Evolutionary conservation across 345 rosid genomes (phyloP).

Genomic region (Bruguiera parviflora): DNA sequence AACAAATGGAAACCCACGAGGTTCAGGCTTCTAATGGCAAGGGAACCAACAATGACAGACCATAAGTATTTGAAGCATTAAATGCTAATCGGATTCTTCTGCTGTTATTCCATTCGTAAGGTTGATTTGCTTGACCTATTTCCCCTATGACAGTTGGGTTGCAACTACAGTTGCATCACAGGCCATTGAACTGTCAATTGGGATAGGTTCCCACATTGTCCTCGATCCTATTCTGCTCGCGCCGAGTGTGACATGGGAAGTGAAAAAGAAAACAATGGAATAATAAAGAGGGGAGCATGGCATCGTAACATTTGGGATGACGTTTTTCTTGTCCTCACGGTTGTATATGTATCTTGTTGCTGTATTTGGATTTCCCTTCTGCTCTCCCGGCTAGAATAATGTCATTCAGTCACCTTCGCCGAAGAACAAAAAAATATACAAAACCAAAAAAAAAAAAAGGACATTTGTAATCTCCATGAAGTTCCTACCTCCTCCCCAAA

Average conservation of each 20-base stretch:
- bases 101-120: not conserved
- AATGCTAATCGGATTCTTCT: not conserved
- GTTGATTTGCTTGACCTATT: slow-evolving; percentile 10
- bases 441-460: too few relatives aligned
- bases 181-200: not conserved
- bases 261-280: not conserved
- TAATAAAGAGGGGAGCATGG: slow-evolving; percentile 10
- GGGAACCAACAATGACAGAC: slow-evolving; percentile 26
- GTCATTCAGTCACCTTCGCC: too few relatives aligned
- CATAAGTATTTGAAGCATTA: slow-evolving; percentile 22
- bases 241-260: slow-evolving; percentile 7
- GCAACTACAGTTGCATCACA: not conserved
- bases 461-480: too few relatives aligned
- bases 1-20: slow-evolving; percentile 33
- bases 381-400: too few relatives aligned
- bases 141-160: not conserved
- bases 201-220: not conserved
- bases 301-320: slow-evolving; percentile 8
- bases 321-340: slow-evolving; percentile 3
- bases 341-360: slow-evolving; percentile 10
- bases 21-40: slow-evolving; percentile 24
- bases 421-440: too few relatives aligned
- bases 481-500: too few relatives aligned
- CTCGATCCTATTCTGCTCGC: slow-evolving; percentile 10
- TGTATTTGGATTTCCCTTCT: not conserved